Evolutionary conservation across 257 asterid genomes (phyloP), one percentile per base, ranked within the genome.

Genomic region (Fraxinus cuspidata): DNA sequence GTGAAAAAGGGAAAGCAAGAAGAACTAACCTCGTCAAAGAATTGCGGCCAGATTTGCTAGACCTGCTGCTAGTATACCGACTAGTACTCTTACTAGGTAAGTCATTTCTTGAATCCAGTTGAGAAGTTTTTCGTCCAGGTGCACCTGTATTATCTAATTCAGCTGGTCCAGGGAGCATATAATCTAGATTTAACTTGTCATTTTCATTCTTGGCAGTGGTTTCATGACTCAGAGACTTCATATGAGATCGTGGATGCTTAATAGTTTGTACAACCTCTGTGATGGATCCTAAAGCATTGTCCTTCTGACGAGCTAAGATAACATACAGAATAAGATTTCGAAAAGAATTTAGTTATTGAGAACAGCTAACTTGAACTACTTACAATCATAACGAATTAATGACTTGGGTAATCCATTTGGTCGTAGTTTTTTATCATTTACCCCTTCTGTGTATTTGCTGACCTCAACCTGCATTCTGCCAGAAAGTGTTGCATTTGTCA

Each of bases 401-500:
- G 99, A 96, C 90, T 86, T 89, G 29, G 98, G 91, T 78, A 96
- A 81, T 75, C 99, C 99, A 86, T 96, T 96, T 73, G 99, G 99
- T 78, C 99, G 83, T 44, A 93, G 58, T 72, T 91, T 93, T 77
- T 85, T 92, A 51, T 93, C 98, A 79, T 71, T 83, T 78, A 87
- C 82, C 37, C 99, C 99, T 86, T 96, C 99, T 2, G 99, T 96
- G 88, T 92, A 93, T 83, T 93, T 96, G 91, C 98, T 96, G 80
- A 96, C 99, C 88, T 96, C 99, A 73, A 96, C 98, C 91, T 96
- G 99, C 99, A 96, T 96, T 89, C 99, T 96, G 92, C 66, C 82
- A 77, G 71, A 71, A 72, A 68, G 70, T 15, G 19, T 2, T 67
- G 79, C 51, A 70, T 35, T 65, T 66, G 74, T 70, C 81, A 77